These are phyloP conservation scores for Hericium alpestre DNA, from an alignment of 768 basidiomycete species.

Conservation along the genomic window DNA sequence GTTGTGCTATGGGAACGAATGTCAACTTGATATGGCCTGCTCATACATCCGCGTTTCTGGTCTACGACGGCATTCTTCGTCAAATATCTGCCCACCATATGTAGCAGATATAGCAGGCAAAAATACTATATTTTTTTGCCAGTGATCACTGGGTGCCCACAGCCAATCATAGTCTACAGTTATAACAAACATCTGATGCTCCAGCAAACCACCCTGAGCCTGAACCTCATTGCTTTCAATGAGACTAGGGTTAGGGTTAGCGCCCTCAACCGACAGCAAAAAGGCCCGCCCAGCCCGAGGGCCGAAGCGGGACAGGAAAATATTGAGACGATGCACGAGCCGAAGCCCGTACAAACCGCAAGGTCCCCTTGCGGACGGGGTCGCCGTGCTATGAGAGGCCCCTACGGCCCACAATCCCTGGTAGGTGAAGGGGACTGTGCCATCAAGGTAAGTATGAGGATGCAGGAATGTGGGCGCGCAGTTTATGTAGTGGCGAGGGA, in stretches of 20 bases:
- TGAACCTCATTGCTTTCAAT: too few relatives aligned
- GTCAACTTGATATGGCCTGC: too few relatives aligned
- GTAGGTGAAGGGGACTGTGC: slow-evolving; percentile 18
- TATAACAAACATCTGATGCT: too few relatives aligned
- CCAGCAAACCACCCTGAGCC: too few relatives aligned
- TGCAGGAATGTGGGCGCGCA: background rate
- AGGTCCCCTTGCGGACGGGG: slow-evolving; percentile 18
- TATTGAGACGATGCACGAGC: slow-evolving; percentile 73
- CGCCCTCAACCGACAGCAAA: slow-evolving; percentile 13
- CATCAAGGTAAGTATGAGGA: slow-evolving; percentile 21
- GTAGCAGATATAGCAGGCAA: too few relatives aligned
- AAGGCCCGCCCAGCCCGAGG: slow-evolving; percentile 24
- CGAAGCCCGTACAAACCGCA: slow-evolving; percentile 39
- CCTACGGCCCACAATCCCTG: slow-evolving; percentile 17
- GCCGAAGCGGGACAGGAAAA: slow-evolving; percentile 65
- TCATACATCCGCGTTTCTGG: too few relatives aligned
- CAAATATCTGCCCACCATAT: too few relatives aligned
- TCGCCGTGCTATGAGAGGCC: slow-evolving; percentile 20
- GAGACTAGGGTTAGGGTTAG: slow-evolving; percentile 27
- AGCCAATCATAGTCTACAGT: too few relatives aligned
- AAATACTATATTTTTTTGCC: too few relatives aligned
- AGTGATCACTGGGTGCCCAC: too few relatives aligned
- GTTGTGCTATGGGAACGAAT: too few relatives aligned
- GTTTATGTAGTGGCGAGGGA: slow-evolving; percentile 1
- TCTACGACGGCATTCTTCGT: too few relatives aligned